Conservation (phyloP, 371 early-diverging fungal genomes). For the Syncephalastrum sp. region DNA sequence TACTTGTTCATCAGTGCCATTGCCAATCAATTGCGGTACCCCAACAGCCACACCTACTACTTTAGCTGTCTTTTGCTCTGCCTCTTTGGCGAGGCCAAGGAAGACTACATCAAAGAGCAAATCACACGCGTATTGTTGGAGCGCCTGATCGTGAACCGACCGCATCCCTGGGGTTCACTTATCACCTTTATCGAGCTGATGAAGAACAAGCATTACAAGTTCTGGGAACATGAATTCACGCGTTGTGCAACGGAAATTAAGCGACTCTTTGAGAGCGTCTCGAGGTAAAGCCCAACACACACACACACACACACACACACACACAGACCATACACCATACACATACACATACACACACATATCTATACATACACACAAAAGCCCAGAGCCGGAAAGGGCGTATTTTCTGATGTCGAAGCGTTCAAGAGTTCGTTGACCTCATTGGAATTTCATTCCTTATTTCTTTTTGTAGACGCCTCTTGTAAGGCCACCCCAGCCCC, state of each 20-base stretch:
- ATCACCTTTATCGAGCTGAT: constrained; percentile 95
- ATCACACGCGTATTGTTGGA: constrained; percentile 93
- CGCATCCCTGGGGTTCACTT: constrained; percentile 97
- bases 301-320: too few relatives aligned
- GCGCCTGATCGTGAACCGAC: constrained; percentile 93
- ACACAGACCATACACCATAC: too few relatives aligned
- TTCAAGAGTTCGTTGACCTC: too few relatives aligned
- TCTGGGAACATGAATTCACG: constrained; percentile 83
- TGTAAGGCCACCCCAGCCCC: too few relatives aligned
- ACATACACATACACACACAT: too few relatives aligned
- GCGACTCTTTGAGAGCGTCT: constrained; percentile 70
- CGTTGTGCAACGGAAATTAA: constrained; percentile 74
- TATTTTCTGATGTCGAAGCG: too few relatives aligned
- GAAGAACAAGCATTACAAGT: constrained; percentile 72
- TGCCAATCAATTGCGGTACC: constrained; percentile 95
- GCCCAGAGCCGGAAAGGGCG: too few relatives aligned
- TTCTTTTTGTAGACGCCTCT: too few relatives aligned
- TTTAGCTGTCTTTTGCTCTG: constrained; percentile 79
- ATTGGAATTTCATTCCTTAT: too few relatives aligned
- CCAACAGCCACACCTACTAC: constrained; percentile 93
- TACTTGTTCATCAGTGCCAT: constrained; percentile 85
- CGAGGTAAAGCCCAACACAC: constrained; percentile 38
- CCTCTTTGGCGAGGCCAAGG: constrained; percentile 68
- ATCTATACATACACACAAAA: background rate
- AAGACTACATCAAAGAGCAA: constrained; percentile 76